Conservation (phyloP, 352 stramenopile species). For the Globisporangium uncinulatum region DNA sequence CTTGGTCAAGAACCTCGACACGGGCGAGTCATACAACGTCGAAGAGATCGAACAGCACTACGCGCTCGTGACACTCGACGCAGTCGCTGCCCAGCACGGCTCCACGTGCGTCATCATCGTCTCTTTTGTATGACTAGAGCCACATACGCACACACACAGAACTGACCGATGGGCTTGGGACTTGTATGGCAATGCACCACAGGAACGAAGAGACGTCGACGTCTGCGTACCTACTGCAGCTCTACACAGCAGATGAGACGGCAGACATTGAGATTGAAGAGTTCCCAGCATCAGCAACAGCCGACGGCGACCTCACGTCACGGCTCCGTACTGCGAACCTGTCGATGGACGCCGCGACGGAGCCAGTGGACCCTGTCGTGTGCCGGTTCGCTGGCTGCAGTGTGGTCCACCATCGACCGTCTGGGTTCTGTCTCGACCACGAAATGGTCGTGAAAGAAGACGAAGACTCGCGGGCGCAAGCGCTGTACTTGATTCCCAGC, state of each 20-base stretch:
- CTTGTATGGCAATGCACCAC: slow-evolving; percentile 1
- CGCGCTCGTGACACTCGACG: slow-evolving; percentile 66
- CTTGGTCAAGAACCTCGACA: slow-evolving; percentile 78
- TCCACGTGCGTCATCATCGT: slow-evolving; percentile 28
- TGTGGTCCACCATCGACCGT: slow-evolving; percentile 57
- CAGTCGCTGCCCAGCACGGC: slow-evolving; percentile 50
- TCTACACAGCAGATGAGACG: slow-evolving; percentile 78
- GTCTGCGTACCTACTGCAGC: slow-evolving; percentile 66
- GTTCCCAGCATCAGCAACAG: slow-evolving; percentile 2
- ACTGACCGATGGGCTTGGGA: neutral
- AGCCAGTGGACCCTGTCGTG: slow-evolving; percentile 16
- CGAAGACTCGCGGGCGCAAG: slow-evolving; percentile 74
- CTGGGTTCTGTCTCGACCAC: slow-evolving; percentile 69
- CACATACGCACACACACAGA: too few species aligned
- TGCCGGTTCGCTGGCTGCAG: slow-evolving; percentile 53
- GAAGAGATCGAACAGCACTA: slow-evolving; percentile 85
- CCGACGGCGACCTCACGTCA: slow-evolving; percentile 17
- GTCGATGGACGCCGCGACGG: slow-evolving; percentile 19
- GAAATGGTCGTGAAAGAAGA: slow-evolving; percentile 78
- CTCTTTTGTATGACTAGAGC: too few species aligned
- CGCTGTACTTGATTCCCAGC: slow-evolving; percentile 72
- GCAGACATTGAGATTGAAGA: slow-evolving; percentile 80
- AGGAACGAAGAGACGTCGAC: slow-evolving; percentile 21
- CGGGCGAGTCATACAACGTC: slow-evolving; percentile 67
- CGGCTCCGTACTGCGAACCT: slow-evolving; percentile 41